Base-by-base conservation (phyloP, 768 basidiomycete genomes). In the Butyriboletus loyo region DNA sequence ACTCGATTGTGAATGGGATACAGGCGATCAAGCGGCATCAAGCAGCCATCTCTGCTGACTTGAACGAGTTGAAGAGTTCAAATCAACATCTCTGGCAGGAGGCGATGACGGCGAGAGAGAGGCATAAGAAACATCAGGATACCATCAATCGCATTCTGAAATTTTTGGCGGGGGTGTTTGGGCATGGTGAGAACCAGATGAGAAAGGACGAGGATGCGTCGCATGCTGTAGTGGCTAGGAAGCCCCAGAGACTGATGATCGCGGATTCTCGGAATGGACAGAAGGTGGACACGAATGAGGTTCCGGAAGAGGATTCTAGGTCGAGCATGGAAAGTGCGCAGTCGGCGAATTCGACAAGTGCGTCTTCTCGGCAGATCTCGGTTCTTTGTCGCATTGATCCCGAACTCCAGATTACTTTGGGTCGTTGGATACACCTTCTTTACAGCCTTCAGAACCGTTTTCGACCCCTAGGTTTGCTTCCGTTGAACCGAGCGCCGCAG, bases 71-170 rank as follows among this genome's bases (percentile, higher is more conserved):
- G 41, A 94, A 96, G 72, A 77, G 79, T 51, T 88, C 86, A 3
- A 98, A 98, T 64, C 84, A 93, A 57, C 74, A 85, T 21, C 71
- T 98, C n/a, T 99, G 96, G 96, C 84, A 92, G 66, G 94, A 98
- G 64, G 86, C 92, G 1, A 70, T 92, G 58, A 74, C 81, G 30
- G 82, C 91, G 2, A 77, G 93, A 15, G 83, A 86, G 58, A 80
- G 84, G 51, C 86, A 96, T 64, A 86, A 92, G 66, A 94, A 91
- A 64, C 94, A 98, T 58, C 89, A 97, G 64, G 94, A 98, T 67
- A 97, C 93, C 21, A 93, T 98, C 66, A 93, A 97, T 63, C 77
- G 91, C 50, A 98, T 99, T 55, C 80, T 99, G 57, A 89, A 92
- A 54, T 98, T 99, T 71, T 73, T 99, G 50, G 95, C 95, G 10